A percentile compares a stretch with the other conserved stretches of the same genome.
Evolutionary conservation across 805 yeast genomes (phyloP).

Genomic region (Ogataea minuta): DNA sequence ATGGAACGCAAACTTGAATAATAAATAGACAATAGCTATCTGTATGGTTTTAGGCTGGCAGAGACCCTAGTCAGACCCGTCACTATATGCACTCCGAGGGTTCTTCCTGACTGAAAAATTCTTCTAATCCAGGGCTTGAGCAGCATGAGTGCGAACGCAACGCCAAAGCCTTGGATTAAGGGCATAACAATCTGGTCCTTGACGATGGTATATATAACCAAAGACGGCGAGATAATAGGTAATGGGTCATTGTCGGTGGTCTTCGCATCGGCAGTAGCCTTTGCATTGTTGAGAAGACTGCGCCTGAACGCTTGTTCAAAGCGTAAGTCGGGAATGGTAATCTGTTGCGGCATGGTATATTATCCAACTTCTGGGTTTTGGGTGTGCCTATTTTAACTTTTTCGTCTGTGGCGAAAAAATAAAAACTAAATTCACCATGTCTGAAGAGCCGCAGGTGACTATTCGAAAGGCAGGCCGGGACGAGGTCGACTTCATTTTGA

Average conservation of each 20-base stretch:
- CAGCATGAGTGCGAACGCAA: conserved; percentile 37
- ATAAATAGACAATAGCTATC: background rate
- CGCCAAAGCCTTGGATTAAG: conserved; percentile 52
- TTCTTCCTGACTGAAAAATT: conserved; percentile 25
- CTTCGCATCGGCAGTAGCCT: conserved; percentile 15
- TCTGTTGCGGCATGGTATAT: conserved; percentile 9
- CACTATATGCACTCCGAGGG: conserved; percentile 22
- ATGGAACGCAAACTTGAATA: conserved; percentile 55
- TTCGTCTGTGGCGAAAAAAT: conserved; percentile 9
- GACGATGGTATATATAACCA: conserved; percentile 46
- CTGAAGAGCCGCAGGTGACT: conserved; percentile 73
- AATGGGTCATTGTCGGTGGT: conserved; percentile 10
- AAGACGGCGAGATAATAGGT: conserved; percentile 40
- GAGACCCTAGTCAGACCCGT: conserved; percentile 13
- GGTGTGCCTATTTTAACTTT: conserved; percentile 7
- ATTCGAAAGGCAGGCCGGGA: conserved; percentile 84
- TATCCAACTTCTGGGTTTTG: conserved; percentile 3
- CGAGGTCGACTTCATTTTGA: conserved; percentile 84
- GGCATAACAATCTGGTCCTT: conserved; percentile 58
- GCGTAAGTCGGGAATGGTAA: conserved; percentile 58
- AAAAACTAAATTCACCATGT: conserved; percentile 18
- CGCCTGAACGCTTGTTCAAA: conserved; percentile 60
- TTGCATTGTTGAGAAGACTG: conserved; percentile 31
- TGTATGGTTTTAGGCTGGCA: conserved; percentile 10
- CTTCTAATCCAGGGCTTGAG: conserved; percentile 36